Evolutionary conservation across 345 rosid species (phyloP), one percentile per base, ranked within the genome.

Genomic region (Citrus unshiu): DNA sequence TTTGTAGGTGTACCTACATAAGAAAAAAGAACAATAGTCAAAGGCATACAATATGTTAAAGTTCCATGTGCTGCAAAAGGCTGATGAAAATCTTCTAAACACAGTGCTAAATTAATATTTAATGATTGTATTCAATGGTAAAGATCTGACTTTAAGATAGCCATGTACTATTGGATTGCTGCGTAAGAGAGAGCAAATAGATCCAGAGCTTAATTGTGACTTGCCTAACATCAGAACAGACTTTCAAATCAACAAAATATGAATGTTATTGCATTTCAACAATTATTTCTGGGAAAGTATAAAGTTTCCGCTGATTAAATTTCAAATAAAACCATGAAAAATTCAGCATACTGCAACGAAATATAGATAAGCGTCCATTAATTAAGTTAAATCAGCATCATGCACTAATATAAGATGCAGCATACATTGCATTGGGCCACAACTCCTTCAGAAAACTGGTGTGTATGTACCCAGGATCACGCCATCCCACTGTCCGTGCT

Each of bases 391-490:
- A 68, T 43, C 32, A 60, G 59, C 39, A 46, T 16, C 35, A 46
- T 40, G 19, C 22, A 25, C 65, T 59, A 64, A 14, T 32, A 66
- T 27, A 63, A 19, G 54, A 61, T 37, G 37, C 8, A 66, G 82
- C 89, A 72, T 87, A 91, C 95, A 71, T 65, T 78, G 78, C 54
- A 22, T 87, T 87, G 54, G 96, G 94, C 93, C 93, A 92, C 62
- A 92, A 62, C 58, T 88, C 96, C 87, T 90, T 87, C 82, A 92
- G 86, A 60, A 92, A 89, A 73, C 93, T 80, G 62, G 96, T 90
- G 79, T 92, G 96, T 78, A 87, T 88, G 77, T 70, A 90, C 78
- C 96, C 96, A 40, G 96, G 94, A 88, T 90, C 94, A 73, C 97
- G 91, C 94, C 97, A 92, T 68, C 97, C 97, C 1, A 92, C 91